These are phyloP conservation scores for Knufia petricola DNA, from an alignment of 2,329 filamentous ascomycete genomes.

Conservation along the genomic window DNA sequence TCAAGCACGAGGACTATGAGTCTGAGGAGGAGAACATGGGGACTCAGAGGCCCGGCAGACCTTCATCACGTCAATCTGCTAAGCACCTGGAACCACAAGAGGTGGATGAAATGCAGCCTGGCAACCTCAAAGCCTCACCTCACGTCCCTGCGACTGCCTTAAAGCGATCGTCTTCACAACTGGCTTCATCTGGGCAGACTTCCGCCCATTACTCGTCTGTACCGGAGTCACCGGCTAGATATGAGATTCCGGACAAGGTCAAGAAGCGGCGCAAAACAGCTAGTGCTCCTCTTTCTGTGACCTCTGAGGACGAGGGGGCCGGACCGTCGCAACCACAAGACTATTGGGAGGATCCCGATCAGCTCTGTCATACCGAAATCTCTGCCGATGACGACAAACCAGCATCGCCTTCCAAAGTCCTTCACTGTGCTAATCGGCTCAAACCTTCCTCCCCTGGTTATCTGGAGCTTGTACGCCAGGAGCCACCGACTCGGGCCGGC, in stretches of 20 bases:
- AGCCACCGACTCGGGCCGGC: background rate
- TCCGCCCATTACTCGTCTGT: background rate
- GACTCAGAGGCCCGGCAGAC: background rate
- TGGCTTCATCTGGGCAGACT: background rate
- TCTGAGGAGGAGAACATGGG: background rate
- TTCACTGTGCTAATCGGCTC: background rate
- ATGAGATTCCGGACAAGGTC: background rate
- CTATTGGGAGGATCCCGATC: background rate
- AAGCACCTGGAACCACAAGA: background rate
- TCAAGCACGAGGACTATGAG: conserved; percentile 1
- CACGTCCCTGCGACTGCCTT: background rate
- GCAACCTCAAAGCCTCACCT: background rate
- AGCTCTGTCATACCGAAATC: background rate
- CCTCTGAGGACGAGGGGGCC: background rate
- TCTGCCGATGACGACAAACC: background rate
- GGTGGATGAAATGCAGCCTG: background rate
- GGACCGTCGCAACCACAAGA: background rate
- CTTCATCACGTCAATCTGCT: background rate
- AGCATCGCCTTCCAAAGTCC: background rate
- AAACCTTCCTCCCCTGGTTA: background rate
- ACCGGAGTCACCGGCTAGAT: background rate
- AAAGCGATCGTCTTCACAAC: background rate
- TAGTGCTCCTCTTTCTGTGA: background rate
- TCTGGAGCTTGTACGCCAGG: background rate
- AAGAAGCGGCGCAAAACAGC: conserved; percentile 3